These are phyloP conservation scores for Parmelia sp. DNA, from an alignment of 495 filamentous ascomycete genomes.

Conservation along the genomic window DNA sequence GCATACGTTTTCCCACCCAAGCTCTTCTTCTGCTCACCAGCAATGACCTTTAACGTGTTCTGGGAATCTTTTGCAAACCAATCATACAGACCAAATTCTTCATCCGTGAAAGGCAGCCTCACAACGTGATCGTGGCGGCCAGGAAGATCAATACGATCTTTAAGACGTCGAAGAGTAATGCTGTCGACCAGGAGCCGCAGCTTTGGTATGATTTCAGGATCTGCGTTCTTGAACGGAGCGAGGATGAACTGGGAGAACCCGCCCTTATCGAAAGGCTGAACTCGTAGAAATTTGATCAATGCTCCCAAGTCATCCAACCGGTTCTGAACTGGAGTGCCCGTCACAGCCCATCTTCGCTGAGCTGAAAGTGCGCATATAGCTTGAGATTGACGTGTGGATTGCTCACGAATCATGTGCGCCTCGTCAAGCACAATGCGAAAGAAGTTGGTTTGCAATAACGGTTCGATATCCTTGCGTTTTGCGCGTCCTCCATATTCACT, in stretches of 20 bases:
- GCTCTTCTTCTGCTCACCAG: slow-evolving; percentile 47
- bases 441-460: slow-evolving; percentile 69
- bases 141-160: slow-evolving; percentile 83
- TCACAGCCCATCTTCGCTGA: slow-evolving; percentile 88
- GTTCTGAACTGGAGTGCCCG: slow-evolving; percentile 83
- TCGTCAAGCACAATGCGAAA: slow-evolving; percentile 96
- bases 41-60: slow-evolving; percentile 53
- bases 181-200: slow-evolving; percentile 88
- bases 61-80: slow-evolving; percentile 57
- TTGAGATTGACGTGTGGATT: slow-evolving; percentile 70
- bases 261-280: slow-evolving; percentile 74
- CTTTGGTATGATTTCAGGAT: slow-evolving; percentile 74
- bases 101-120: slow-evolving; percentile 48
- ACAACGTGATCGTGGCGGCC: slow-evolving; percentile 65
- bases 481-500: slow-evolving; percentile 62
- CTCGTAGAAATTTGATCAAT: slow-evolving; percentile 79
- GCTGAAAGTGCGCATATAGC: slow-evolving; percentile 77
- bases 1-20: slow-evolving; percentile 79
- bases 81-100: slow-evolving; percentile 51
- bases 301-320: slow-evolving; percentile 84
- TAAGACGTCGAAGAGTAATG: slow-evolving; percentile 84
- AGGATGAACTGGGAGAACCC: slow-evolving; percentile 74
- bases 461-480: slow-evolving; percentile 54
- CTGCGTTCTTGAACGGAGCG: slow-evolving; percentile 66
- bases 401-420: slow-evolving; percentile 87